Evolutionary conservation across 1,139 yeast species (phyloP).

Genomic region (Pichia sp.): DNA sequence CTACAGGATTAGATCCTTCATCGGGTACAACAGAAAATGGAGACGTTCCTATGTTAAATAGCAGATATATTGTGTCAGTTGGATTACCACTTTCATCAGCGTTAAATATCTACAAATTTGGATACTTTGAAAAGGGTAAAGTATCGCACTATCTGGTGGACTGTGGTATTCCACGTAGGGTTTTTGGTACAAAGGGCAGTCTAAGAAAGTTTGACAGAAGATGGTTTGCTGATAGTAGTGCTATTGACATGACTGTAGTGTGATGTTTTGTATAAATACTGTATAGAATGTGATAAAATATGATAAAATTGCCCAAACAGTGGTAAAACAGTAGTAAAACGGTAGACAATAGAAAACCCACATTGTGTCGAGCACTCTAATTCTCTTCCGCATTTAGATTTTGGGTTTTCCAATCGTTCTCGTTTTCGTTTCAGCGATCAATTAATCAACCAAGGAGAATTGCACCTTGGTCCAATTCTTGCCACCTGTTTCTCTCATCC

Average conservation of each 20-base stretch:
- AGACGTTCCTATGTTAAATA: conserved; percentile 25
- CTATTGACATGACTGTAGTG: conserved; percentile 17
- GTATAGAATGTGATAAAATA: neutral
- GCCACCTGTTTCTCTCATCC: neutral
- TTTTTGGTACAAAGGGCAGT: conserved; percentile 34
- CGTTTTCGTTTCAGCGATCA: neutral
- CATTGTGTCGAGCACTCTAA: neutral
- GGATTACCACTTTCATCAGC: conserved; percentile 72
- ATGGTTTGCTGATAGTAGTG: conserved; percentile 36
- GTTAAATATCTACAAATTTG: conserved; percentile 49
- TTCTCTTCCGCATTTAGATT: neutral
- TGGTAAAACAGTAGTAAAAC: no score
- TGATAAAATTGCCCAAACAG: neutral
- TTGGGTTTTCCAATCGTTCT: no score
- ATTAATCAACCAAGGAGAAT: neutral
- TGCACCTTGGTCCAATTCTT: neutral
- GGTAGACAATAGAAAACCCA: neutral
- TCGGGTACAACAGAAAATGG: conserved; percentile 48
- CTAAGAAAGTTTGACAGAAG: conserved; percentile 38
- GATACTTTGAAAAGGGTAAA: conserved; percentile 34
- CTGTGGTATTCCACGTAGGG: conserved; percentile 53
- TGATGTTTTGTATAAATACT: conserved; percentile 2
- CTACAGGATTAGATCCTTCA: conserved; percentile 81
- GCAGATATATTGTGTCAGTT: conserved; percentile 58
- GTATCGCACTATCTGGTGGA: conserved; percentile 61